Evolutionary conservation across 2,329 filamentous ascomycete genomes (phyloP).

Genomic region (Fusarium sp.): DNA sequence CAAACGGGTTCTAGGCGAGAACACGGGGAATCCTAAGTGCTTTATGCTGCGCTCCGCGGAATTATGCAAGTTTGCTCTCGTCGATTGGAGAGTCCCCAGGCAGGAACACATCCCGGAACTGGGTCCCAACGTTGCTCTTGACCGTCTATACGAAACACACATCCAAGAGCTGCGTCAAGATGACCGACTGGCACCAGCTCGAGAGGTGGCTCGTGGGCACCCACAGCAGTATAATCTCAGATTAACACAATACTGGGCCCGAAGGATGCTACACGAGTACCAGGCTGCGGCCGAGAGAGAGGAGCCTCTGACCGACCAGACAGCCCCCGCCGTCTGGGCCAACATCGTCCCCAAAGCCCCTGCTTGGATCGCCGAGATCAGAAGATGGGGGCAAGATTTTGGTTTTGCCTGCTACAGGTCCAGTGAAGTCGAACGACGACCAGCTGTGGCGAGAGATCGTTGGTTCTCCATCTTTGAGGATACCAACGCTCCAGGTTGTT

Average conservation of each 20-base stretch:
- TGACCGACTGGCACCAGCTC: background rate
- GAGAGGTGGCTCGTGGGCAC: background rate
- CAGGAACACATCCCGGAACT: background rate
- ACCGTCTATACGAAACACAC: background rate
- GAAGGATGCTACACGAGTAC: background rate
- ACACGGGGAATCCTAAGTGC: background rate
- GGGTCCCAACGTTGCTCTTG: background rate
- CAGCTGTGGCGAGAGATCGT: background rate
- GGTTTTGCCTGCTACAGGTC: background rate
- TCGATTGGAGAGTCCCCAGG: background rate
- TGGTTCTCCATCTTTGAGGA: background rate
- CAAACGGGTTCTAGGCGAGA: background rate
- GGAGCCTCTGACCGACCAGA: background rate
- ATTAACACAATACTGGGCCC: background rate
- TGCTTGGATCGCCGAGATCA: background rate
- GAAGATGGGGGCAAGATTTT: background rate
- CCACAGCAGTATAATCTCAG: background rate
- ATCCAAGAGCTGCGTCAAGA: background rate
- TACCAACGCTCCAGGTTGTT: background rate
- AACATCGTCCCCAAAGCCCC: background rate
- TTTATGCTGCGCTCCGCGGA: background rate
- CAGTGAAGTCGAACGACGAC: background rate
- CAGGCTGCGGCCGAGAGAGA: background rate
- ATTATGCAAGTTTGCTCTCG: constrained; percentile 1
- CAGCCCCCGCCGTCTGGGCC: background rate